These are phyloP conservation scores for Coemansia sp. DNA, from an alignment of 192 early-diverging fungal genomes.

Conservation along the genomic window DNA sequence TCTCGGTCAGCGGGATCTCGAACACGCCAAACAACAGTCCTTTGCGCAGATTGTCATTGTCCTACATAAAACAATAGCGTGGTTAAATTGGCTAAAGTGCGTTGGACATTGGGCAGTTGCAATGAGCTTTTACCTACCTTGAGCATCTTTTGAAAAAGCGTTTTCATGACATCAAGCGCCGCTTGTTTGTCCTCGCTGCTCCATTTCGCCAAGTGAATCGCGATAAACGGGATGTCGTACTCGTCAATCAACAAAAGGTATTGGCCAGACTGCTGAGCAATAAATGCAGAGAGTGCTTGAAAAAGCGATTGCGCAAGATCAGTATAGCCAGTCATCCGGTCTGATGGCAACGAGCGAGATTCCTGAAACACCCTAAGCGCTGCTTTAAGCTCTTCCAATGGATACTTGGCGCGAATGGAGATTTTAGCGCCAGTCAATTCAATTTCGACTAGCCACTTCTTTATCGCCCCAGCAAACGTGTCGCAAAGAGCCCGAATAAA, in stretches of 20 bases:
- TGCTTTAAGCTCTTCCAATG: background rate
- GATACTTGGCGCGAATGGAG: background rate
- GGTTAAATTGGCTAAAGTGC: background rate
- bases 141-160: conserved; percentile 31
- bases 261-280: conserved; percentile 13
- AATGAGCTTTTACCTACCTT: conserved; percentile 19
- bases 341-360: background rate
- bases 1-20: conserved; percentile 41
- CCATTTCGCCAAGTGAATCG: conserved; percentile 27
- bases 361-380: background rate
- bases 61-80: background rate
- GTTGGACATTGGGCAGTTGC: too few relatives aligned
- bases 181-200: conserved; percentile 8
- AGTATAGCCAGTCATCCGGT: background rate
- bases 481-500: conserved; percentile 17
- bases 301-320: conserved; percentile 6
- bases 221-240: conserved; percentile 47
- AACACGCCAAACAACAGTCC: conserved; percentile 41
- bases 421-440: background rate
- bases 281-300: conserved; percentile 10
- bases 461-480: background rate
- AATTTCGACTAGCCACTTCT: background rate
- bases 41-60: conserved; percentile 25
- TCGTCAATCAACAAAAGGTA: conserved; percentile 44
- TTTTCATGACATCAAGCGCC: conserved; percentile 19